Evolutionary conservation across 495 filamentous ascomycete genomes (phyloP), one percentile per base, ranked within the genome.

Genomic region (Penicillium manginii): DNA sequence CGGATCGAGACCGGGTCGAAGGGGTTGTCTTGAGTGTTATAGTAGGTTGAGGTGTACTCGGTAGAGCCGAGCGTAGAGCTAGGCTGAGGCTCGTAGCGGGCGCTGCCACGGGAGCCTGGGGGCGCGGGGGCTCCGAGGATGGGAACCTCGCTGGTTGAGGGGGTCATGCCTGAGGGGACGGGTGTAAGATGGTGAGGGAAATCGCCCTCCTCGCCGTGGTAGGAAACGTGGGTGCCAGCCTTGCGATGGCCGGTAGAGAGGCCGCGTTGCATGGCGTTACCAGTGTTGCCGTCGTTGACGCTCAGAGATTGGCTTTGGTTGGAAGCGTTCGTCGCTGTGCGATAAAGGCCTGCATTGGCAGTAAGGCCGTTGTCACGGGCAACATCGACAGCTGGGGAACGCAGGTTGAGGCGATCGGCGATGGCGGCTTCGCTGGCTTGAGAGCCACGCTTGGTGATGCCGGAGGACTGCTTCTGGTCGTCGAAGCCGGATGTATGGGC

Each of bases 171-270:
- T 21, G 57, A 55, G 1, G 26, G 53, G 12, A 64, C 59, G 4
- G 68, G 56, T 42, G 67, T 63, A 37, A 73, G 63, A 7, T 61
- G 60, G 40, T n/a, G 40, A 19, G 48, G 52, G 29, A 43, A 57
- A 26, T 42, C 35, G 5, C 19, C 21, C 4, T 61, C 60, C 2
- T 60, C 57, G 3, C 58, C 54, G 22, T 40, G 19, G 54, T 57
- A 61, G 9, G 71, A 64, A 39, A 52, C 57, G 15, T 57, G 62
- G 2, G 62, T 45, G 12, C 71, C 71, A 6, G 61, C 64, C 50
- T 78, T 79, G 45, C 79, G 73, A 29, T 74, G 74, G 21, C 78
- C 78, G 21, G 71, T 73, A 8, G 76, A 81, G 2, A 71, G 66
- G 15, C 63, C 73, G 32, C 78, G 75, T n/a, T 65, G 63, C 18